Base-by-base conservation (phyloP, 306 rosid genomes). In the Inga oerstediana region DNA sequence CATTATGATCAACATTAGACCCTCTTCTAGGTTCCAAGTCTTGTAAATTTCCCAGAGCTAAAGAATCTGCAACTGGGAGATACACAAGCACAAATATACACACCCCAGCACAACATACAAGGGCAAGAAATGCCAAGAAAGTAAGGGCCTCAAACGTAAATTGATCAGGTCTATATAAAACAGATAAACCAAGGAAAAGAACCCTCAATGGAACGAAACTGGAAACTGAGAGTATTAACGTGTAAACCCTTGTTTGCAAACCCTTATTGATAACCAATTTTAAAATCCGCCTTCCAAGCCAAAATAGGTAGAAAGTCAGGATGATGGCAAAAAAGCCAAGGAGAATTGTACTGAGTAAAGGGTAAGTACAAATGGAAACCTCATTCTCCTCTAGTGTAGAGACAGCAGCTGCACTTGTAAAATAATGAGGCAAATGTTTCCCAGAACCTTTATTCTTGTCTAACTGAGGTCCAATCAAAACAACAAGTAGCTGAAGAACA, bases 201-300 rank as follows among this genome's bases (percentile, higher is more conserved):
- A 96, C 97, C 91, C 99, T 89, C 54, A 96, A 88, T 9, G 97
- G 97, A 87, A 96, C 90, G 88, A 94, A 90, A 88, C 95, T 81
- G 30, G 95, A 89, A 89, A 96, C 97, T 13, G 97, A 89, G 80
- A 96, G 79, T 78, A 96, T 91, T 85, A 96, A 85, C 79, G 91
- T 88, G 88, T 94, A 96, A 66, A 96, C 97, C 91, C 99, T 92
- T 88, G 89, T 96, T 90, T 96, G 99, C 93, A 96, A 85, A 81
- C 93, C 96, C 94, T 88, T 94, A 79, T 96, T 96, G 84, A 96
- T 96, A 77, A 96, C 99, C 93, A 91, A 84, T 86, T 94, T 92
- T 91, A 96, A 90, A 90, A 96, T 92, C 91, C 85, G 91, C 86
- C 97, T 89, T 85, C 97, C 99, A 77, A 96, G 97, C 98, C 98